These are phyloP conservation scores for Fusarium albosuccineum DNA, from an alignment of 2,329 filamentous ascomycete species.

Conservation along the genomic window DNA sequence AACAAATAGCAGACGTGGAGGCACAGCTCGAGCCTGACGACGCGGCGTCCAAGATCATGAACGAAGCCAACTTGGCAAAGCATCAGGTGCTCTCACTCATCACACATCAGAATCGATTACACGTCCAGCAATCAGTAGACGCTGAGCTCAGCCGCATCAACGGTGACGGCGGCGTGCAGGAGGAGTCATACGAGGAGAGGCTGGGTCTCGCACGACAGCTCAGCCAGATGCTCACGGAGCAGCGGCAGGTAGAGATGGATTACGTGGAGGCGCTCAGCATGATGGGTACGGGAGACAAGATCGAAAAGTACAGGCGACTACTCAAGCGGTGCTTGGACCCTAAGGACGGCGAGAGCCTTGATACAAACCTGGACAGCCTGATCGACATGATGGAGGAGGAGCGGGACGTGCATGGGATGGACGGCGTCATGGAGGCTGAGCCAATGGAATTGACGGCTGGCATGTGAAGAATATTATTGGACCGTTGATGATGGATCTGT, in stretches of 20 bases:
- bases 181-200: constrained; percentile 67
- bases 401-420: constrained; percentile 59
- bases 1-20: constrained; percentile 71
- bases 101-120: constrained; percentile 65
- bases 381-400: constrained; percentile 75
- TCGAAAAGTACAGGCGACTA: constrained; percentile 78
- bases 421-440: constrained; percentile 48
- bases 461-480: constrained; percentile 37
- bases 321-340: constrained; percentile 77
- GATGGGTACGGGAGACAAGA: constrained; percentile 79
- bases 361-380: constrained; percentile 71
- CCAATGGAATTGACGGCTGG: constrained; percentile 49
- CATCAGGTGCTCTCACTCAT: constrained; percentile 64
- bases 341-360: constrained; percentile 75
- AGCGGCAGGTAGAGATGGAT: constrained; percentile 72
- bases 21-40: constrained; percentile 68
- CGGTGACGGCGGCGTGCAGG: constrained; percentile 56
- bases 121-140: constrained; percentile 66
- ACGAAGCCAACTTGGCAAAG: constrained; percentile 64
- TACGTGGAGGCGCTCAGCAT: constrained; percentile 77
- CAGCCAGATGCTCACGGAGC: constrained; percentile 67
- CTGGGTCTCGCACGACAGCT: constrained; percentile 71
- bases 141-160: constrained; percentile 64
- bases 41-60: constrained; percentile 61
- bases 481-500: constrained; percentile 12